Conservation (phyloP, 257 asterid genomes). For the Coffea eugenioides region DNA sequence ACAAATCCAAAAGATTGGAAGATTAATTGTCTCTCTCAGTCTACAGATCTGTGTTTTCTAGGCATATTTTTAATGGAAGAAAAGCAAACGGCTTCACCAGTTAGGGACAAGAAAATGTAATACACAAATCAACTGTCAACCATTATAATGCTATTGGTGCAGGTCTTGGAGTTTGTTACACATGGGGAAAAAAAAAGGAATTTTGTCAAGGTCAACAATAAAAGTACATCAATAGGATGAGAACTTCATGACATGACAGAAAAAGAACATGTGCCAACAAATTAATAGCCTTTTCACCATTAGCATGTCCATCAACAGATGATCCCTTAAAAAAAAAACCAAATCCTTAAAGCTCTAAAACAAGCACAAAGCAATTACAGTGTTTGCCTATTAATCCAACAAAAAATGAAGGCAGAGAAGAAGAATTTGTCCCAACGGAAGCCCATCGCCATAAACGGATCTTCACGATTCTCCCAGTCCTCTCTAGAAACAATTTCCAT, state of each 20-base stretch:
- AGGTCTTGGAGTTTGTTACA: not conserved
- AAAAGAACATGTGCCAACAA: not conserved
- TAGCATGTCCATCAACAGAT: not conserved
- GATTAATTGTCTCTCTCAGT: not conserved
- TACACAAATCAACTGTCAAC: not conserved
- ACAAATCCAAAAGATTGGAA: not conserved
- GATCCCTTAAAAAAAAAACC: not conserved
- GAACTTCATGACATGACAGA: not conserved
- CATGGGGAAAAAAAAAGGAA: not conserved
- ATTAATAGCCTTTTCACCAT: not conserved
- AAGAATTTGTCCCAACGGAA: not conserved
- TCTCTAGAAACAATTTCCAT: not conserved
- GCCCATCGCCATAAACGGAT: not conserved
- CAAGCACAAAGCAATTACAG: not conserved
- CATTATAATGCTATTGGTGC: not conserved
- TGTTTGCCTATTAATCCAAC: not conserved
- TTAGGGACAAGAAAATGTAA: not conserved
- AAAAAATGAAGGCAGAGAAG: not conserved
- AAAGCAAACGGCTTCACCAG: not conserved
- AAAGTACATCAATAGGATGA: not conserved
- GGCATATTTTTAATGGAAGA: not conserved
- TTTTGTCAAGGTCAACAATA: not conserved
- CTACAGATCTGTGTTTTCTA: not conserved
- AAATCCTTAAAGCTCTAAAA: not conserved
- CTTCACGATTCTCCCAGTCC: not conserved